These are phyloP conservation scores for Collybiopsis luxurians DNA, from an alignment of 768 basidiomycete genomes.

Conservation along the genomic window DNA sequence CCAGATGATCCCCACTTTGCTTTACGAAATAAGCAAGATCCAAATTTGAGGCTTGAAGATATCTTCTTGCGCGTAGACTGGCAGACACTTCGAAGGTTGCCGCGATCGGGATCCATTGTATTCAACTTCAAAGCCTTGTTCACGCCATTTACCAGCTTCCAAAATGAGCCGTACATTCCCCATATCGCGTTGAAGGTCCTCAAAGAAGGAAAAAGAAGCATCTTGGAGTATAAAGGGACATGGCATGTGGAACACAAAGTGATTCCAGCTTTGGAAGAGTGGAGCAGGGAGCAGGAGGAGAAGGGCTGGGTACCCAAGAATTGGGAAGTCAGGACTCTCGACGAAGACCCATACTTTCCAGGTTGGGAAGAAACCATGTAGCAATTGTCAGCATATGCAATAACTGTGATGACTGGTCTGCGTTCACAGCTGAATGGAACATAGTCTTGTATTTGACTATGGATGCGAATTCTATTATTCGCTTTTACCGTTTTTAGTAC, in stretches of 20 bases:
- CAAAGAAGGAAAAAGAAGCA: slow-evolving; percentile 32
- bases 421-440: too few species aligned
- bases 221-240: slow-evolving; percentile 44
- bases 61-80: slow-evolving; percentile 51
- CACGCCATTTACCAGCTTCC: slow-evolving; percentile 42
- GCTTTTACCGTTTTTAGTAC: not conserved
- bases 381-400: not conserved
- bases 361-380: slow-evolving; percentile 30
- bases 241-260: slow-evolving; percentile 39
- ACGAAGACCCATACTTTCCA: slow-evolving; percentile 52
- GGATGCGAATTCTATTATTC: not conserved
- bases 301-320: slow-evolving; percentile 41
- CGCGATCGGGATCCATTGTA: slow-evolving; percentile 43
- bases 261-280: slow-evolving; percentile 42
- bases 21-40: slow-evolving; percentile 28
- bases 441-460: too few species aligned
- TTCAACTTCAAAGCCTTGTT: slow-evolving; percentile 57
- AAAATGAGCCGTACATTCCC: slow-evolving; percentile 46
- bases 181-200: slow-evolving; percentile 42
- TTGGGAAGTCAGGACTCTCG: slow-evolving; percentile 48
- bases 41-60: slow-evolving; percentile 35
- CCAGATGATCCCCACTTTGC: slow-evolving; percentile 34
- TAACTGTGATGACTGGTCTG: too few species aligned
- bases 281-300: slow-evolving; percentile 49
- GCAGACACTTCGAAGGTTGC: slow-evolving; percentile 51